Evolutionary conservation across 2,329 filamentous ascomycete species (phyloP), one percentile per base, ranked within the genome.

Genomic region (Periglandula ipomoeae): DNA sequence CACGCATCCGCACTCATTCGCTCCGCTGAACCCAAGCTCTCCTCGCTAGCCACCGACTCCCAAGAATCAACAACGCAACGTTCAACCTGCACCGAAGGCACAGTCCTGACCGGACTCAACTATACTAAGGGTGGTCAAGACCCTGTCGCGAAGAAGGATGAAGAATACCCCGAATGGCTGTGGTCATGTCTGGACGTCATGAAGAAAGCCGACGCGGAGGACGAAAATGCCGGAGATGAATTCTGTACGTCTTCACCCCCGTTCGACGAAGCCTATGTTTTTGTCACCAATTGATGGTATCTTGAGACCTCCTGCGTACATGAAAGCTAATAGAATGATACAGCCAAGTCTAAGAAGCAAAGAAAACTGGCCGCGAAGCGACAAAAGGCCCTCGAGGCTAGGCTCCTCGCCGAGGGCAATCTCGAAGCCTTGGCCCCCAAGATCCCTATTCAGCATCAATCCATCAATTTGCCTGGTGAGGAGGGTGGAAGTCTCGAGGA

Each of bases 281-380:
- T 11, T 17, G 23, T 2, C 9, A 8, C 20, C 2, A 17, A 3
- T 17, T 6, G 11, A 13, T 1, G 5, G 17, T 26, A 5, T 24
- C 13, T 41, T 15, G 0, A 23, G 6, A 32, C 15, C 4, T 10
- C 17, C 24, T 43, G 23, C 32, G 17, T 19, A 34, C 8, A 13
- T 11, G 9, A 26, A 17, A 15, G 26, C 22, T 46, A 49, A 49
- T 15, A 27, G 46, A 24, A 40, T 11, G 19, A 23, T 26, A 50
- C 52, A 89, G 85, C 86, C 51, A 93, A 93, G 78, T 90, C 85
- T 24, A 89, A 88, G 66, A 91, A 90, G 63, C 81, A 89, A 65
- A 81, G 87, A 52, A 76, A 81, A 49, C 64, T 84, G 48, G 87
- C 87, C 8, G 80, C 81, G 38, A 89, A 82, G 67, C 73, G 75